Evolutionary conservation across 768 basidiomycete genomes (phyloP).

Genomic region (Collybiopsis confluens): DNA sequence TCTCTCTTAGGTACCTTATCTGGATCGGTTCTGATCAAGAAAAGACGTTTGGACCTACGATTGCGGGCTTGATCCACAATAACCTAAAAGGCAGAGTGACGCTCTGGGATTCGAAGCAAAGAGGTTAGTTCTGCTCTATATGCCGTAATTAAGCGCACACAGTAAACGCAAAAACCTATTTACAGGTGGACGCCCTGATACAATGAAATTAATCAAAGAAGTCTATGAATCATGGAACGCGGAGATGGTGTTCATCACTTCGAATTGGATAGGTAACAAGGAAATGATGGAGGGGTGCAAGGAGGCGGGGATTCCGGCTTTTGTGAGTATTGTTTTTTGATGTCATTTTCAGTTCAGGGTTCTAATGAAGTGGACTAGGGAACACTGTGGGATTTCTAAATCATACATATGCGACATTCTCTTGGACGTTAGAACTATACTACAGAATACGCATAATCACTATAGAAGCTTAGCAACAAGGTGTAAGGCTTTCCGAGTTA

Average conservation of each 20-base stretch:
- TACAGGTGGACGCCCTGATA: constrained; percentile 70
- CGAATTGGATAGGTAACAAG: constrained; percentile 70
- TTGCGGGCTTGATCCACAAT: constrained; percentile 63
- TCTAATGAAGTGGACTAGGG: constrained; percentile 29
- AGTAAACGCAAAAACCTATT: too few relatives aligned
- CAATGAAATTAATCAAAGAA: constrained; percentile 74
- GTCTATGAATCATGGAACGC: constrained; percentile 75
- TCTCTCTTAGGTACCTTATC: constrained; percentile 61
- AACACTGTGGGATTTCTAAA: constrained; percentile 72
- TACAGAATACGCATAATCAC: too few relatives aligned
- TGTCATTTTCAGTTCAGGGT: too few relatives aligned
- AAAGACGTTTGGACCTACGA: constrained; percentile 81
- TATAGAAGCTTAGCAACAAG: too few relatives aligned
- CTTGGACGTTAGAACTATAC: too few relatives aligned
- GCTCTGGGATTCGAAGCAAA: constrained; percentile 75
- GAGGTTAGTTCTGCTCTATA: constrained; percentile 34
- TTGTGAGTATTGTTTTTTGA: constrained; percentile 36
- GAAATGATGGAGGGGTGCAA: constrained; percentile 85
- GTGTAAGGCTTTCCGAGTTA: too few relatives aligned
- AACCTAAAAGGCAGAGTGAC: constrained; percentile 66
- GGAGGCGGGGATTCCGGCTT: constrained; percentile 62
- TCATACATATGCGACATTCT: too few relatives aligned
- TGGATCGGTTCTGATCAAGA: constrained; percentile 86
- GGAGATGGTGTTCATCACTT: constrained; percentile 82
- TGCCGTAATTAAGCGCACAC: neutral